Percentiles rank a stretch among this genome's conserved stretches.
phyloP scores from a whole-genome alignment of 2,329 filamentous ascomycete genomes.

The Xylaria sp. region DNA sequence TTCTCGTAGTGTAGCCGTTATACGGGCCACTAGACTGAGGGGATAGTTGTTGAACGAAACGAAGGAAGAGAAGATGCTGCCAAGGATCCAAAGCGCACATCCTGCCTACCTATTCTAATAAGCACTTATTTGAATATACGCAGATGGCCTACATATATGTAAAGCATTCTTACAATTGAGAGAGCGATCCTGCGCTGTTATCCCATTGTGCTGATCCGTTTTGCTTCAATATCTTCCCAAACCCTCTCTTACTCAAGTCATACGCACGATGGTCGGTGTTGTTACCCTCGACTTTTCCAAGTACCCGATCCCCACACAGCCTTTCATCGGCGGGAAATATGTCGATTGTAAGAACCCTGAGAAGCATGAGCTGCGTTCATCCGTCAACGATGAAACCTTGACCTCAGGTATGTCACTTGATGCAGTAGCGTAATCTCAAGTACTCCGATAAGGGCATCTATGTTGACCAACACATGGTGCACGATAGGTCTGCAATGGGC shows the following conservation, averaged over 20 bases:
- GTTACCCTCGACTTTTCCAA: conserved; percentile 24
- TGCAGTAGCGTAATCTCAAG: neutral
- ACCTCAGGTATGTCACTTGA: conserved; percentile 19
- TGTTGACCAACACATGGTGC: neutral
- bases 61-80: conserved; percentile 11
- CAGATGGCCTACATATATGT: too few species aligned
- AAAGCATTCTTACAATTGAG: too few species aligned
- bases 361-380: conserved; percentile 23
- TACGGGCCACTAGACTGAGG: conserved; percentile 2
- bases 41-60: neutral
- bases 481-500: conserved; percentile 29
- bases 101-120: neutral
- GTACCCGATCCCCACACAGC: conserved; percentile 24
- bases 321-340: conserved; percentile 25
- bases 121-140: too few species aligned
- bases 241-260: neutral
- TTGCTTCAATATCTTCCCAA: neutral
- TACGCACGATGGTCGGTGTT: conserved; percentile 9
- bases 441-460: neutral
- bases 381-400: conserved; percentile 27
- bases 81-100: neutral
- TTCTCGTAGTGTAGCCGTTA: conserved; percentile 15
- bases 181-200: neutral
- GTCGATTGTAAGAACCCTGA: conserved; percentile 15
- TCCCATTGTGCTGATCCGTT: neutral